Evolutionary conservation across 2,329 filamentous ascomycete species (phyloP).

Genomic region (Colletotrichum sp.): DNA sequence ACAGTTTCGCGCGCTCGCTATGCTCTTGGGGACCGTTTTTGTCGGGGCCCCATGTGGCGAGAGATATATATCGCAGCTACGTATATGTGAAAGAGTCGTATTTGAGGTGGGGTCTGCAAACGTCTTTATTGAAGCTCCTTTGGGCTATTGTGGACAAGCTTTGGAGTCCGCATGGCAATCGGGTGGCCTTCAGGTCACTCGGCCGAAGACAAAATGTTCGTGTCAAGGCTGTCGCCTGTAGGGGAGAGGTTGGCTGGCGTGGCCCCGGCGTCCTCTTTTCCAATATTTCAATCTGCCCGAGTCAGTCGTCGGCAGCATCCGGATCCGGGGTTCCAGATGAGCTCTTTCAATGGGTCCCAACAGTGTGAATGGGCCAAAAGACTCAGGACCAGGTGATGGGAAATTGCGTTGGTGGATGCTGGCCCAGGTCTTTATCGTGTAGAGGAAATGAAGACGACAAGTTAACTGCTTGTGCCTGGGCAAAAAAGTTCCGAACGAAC

Average conservation of each 20-base stretch:
- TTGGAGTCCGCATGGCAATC: not conserved
- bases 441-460: not conserved
- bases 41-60: not conserved
- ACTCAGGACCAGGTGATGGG: not conserved
- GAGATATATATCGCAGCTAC: not conserved
- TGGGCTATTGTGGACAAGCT: not conserved
- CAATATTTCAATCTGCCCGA: constrained; percentile 16
- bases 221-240: not conserved
- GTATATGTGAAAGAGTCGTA: not conserved
- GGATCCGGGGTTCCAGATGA: not conserved
- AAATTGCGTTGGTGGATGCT: not conserved
- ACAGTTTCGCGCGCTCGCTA: constrained; percentile 2
- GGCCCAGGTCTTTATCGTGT: not conserved
- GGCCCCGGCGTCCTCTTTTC: not conserved
- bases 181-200: not conserved
- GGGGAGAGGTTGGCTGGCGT: not conserved
- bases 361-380: not conserved
- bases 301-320: not conserved
- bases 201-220: not conserved
- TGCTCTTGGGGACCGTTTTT: not conserved
- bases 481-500: not conserved
- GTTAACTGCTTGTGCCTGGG: not conserved
- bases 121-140: not conserved
- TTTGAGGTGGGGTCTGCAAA: not conserved
- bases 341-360: not conserved